Evolutionary conservation across 2,329 filamentous ascomycete species (phyloP), one percentile per base, ranked within the genome.

Genomic region (Exophiala mesophila): DNA sequence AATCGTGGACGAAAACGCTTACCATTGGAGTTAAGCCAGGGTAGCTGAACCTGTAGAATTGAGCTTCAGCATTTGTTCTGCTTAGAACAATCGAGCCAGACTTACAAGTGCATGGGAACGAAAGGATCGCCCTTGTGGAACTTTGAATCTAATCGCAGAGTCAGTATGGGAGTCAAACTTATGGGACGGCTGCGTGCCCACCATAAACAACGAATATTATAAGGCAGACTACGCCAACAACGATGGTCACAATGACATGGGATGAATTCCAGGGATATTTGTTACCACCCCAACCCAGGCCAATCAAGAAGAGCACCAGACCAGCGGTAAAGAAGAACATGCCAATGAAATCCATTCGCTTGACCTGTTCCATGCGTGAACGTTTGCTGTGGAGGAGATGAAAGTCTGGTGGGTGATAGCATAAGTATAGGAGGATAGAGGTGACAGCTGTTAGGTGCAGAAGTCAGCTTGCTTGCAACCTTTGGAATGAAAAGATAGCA

Each of bases 331-430:
- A 69, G 1, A 72, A 57, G 21, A 68, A 54, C 30, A 71, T 63
- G 18, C 70, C 70, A 28, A 68, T 36, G 47, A 59, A 69, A 51
- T 73, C 74, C 5, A 75, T 59, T 46, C 66, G 59, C 51, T 62
- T 66, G 29, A 68, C 49, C 52, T 64, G 62, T 47, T 68, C 20
- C 9, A 32, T 58, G 57, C 34, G 55, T 21, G 13, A 64, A 55
- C 41, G 37, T 9, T 29, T 41, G 3, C 29, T 34, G 45, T 72
- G 68, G 9, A 71, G 65, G 55, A 67, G 65, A 9, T 62, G 55
- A 54, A 67, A 74, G 6, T 63, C 65, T 0, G 72, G 69, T 24
- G 69, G 71, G 49, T 68, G 65, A 57, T 73, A 74, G 38, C 68
- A 65, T 49, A 70, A 61, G 31, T 58, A 59, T 45, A 66, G 71